phyloP scores from a whole-genome alignment of 106 monocot genomes.

The Acanthochlamys bracteata region DNA sequence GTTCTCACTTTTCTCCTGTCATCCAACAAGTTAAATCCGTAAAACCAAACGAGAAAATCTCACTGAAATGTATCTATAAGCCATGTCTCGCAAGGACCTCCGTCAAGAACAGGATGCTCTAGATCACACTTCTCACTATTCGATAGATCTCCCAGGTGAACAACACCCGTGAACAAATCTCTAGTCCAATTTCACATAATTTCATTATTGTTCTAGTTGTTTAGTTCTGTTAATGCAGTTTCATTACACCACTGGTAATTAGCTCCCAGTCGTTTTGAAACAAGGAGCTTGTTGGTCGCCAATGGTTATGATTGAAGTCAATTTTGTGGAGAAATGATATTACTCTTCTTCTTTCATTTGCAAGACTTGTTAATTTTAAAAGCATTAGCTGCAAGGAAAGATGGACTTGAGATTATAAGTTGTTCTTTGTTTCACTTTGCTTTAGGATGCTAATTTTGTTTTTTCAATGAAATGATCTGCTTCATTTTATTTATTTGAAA shows the following conservation, averaged over 20 bases:
- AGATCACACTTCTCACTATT: not conserved
- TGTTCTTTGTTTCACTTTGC: no score
- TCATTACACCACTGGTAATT: not conserved
- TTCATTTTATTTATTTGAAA: no score
- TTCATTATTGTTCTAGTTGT: not conserved
- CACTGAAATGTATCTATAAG: no score
- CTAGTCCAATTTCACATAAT: no score
- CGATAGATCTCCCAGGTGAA: constrained; percentile 3
- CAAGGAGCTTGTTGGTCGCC: not conserved
- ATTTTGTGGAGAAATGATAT: not conserved
- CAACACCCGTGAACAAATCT: not conserved
- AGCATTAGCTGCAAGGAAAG: no score
- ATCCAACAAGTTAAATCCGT: no score
- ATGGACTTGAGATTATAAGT: no score
- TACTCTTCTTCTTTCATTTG: not conserved
- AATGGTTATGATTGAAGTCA: not conserved
- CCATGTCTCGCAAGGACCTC: not conserved
- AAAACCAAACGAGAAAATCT: no score
- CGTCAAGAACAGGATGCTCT: not conserved
- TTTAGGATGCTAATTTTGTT: no score
- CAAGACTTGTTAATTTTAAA: no score
- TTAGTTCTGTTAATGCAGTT: not conserved
- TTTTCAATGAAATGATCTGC: no score
- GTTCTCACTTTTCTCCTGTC: no score
- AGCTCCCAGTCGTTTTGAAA: not conserved